These are phyloP conservation scores for Rhodotorula kratochvilovae DNA, from an alignment of 768 basidiomycete genomes.

Conservation along the genomic window DNA sequence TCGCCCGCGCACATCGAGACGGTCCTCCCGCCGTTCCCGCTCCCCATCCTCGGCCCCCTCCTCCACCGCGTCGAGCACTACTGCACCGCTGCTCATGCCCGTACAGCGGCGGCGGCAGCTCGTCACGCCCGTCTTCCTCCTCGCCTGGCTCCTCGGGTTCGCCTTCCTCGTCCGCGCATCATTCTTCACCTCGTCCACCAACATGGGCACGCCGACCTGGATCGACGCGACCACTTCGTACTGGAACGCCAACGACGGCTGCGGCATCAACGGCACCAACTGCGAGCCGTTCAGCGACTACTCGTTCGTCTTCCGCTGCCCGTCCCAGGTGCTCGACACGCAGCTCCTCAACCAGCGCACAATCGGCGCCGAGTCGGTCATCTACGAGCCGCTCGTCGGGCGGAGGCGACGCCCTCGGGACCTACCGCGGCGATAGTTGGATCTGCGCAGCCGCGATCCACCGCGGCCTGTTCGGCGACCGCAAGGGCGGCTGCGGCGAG, in stretches of 20 bases:
- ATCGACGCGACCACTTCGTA: constrained; percentile 66
- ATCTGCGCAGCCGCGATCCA: constrained; percentile 79
- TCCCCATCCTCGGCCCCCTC: constrained; percentile 15
- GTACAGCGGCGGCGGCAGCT: constrained; percentile 1
- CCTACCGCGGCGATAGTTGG: constrained; percentile 79
- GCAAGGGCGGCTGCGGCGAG: constrained; percentile 70
- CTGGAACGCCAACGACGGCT: constrained; percentile 65
- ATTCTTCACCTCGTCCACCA: constrained; percentile 64
- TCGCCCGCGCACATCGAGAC: constrained; percentile 35
- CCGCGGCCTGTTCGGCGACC: constrained; percentile 58
- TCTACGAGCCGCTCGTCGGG: constrained; percentile 72
- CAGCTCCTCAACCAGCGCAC: constrained; percentile 69
- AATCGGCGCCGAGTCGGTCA: constrained; percentile 63
- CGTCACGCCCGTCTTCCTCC: constrained; percentile 54
- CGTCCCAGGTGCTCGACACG: constrained; percentile 62
- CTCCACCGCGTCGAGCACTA: constrained; percentile 12
- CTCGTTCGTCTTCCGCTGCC: constrained; percentile 72
- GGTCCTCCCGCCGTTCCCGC: constrained; percentile 13
- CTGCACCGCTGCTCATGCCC: constrained; percentile 6
- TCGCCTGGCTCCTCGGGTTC: constrained; percentile 65
- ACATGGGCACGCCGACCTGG: constrained; percentile 51
- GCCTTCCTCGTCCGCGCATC: constrained; percentile 69
- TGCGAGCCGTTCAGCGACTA: constrained; percentile 64
- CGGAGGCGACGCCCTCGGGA: constrained; percentile 67
- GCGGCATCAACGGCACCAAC: constrained; percentile 63